Base-by-base conservation (phyloP, 2,329 filamentous ascomycete species). In the Helminthosporium solani region DNA sequence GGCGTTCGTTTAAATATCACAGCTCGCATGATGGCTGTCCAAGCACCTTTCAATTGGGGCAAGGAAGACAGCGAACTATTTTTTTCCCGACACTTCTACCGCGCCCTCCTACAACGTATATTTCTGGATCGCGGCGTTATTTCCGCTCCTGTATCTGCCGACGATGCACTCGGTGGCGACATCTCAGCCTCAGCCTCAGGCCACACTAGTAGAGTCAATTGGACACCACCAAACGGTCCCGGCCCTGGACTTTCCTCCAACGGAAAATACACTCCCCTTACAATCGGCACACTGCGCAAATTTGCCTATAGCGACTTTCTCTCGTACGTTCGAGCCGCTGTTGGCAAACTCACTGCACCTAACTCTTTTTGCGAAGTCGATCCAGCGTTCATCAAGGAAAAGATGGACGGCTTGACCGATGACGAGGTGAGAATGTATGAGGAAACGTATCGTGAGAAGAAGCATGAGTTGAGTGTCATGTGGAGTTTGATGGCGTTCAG, bases 401-500 rank as follows among this genome's bases (percentile, higher is more conserved):
- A 83, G 58, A 83, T 95, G 78, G 76, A 71, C 1, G 73, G 70
- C 15, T 76, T 96, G 50, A 87, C 83, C 0, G 88, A 95, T 56
- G 84, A 85, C 31, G 85, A 91, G 53, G 85, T 97, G 38, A 75
- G 78, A 8, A 69, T 58, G 12, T 99, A 97, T 66, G 86, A 88
- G 61, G 61, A 66, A 8, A 66, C 71, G 33, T 96, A 86, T 69
- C 33, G 37, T n/a, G 76, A 78, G 31, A 78, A 86, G 44, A 89
- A 87, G 73, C 87, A 90, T 58, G 87, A 96, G 63, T 73, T 99
- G 31, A 90, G 87, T 62, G 80, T 95, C 7, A 82, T 95, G 48
- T 99, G 94, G 94, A 90, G 83, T 57, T 70, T 99, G 60, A 99
- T 99, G 92, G 91, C 94, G 1, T 96, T 96, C 61, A 95, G 90